Evolutionary conservation across 306 rosid genomes (phyloP), one percentile per base, ranked within the genome.

Genomic region (Inga laurina): DNA sequence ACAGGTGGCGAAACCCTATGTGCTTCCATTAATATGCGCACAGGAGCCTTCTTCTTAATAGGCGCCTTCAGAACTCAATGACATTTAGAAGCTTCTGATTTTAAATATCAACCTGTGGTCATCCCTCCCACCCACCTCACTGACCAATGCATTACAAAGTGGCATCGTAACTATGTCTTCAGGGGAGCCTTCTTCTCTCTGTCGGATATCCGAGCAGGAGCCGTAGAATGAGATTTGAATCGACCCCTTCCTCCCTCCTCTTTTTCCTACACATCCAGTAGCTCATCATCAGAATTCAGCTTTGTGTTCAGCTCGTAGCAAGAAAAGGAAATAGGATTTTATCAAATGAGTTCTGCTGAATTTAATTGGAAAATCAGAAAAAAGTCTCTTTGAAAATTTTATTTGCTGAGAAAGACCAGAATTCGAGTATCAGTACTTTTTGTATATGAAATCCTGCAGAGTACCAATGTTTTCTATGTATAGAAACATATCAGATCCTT

Each of bases 171-270:
- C 86, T 81, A 97, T 72, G 91, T 88, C 88, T 92, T 97, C 81
- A 97, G 72, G 21, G 99, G 99, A 70, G 98, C 99, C 91, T 97
- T 73, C 91, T 97, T 97, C 90, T 91, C 97, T 92, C 98, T 89
- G 91, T 97, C 99, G 30, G 92, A 89, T 81, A 97, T 97, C 65
- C 99, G 87, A 85, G 99, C 97, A 69, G 99, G 98, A 21, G 92
- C 98, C 0, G 81, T 93, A 16, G 99, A 87, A 88, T 97, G 99
- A 0, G 99, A 97, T 84, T 97, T 97, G 85, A 97, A 97, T 61
- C 99, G 93, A 72, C 99, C 99, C 86, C 97, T 89, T 73, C 98
- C 99, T 87, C 87, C 99, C 83, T 84, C 99, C 9, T 97, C 98
- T 72, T 24, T 94, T 65, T 97, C 99, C 99, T 97, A 90, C 54